Base-by-base conservation (phyloP, 169 alveolate genomes). In the Eimeria falciformis region DNA sequence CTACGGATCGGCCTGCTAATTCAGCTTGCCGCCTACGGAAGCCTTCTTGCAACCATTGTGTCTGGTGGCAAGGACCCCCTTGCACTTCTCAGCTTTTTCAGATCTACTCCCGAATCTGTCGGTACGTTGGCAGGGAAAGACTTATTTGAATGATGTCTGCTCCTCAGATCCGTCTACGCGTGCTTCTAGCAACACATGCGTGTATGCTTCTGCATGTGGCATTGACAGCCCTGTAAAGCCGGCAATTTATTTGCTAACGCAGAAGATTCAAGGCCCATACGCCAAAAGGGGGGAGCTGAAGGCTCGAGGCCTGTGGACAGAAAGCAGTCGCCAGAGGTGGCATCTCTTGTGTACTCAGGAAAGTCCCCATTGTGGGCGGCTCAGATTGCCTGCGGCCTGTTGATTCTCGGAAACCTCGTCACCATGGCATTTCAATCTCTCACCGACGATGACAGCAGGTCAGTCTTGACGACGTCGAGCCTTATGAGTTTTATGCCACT, bases 401-500 rank as follows among this genome's bases (percentile, higher is more conserved):
- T 95, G 83, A 85, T 96, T 56, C 84, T 96, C 33, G 98, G 98
- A 43, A 95, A 97, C 53, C 96, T 96, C 68, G 93, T 95, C 21
- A 95, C 96, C 58, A 95, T 96, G 97, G 95, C 97, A 5, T 97
- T 97, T 91, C 95, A 95, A 65, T 96, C 97, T 62, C 93, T 97
- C 91, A 97, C 96, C 43, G 98, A 97, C 73, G 98, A 97, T 65
- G 98, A 97, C 55, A 95, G 97, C 91, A 95, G 97, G 97, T 94
- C 33, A 45, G 85, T 23, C 46, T 12, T 2, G 46, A 1, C 11
- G 65, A 37, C 56, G 65, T 46, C 66, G 11, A n/a, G n/a, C n/a
- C n/a, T n/a, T n/a, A n/a, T n/a, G n/a, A n/a, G n/a, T n/a, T n/a
- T n/a, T n/a, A n/a, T n/a, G n/a, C n/a, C n/a, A n/a, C n/a, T n/a